Evolutionary conservation across 1,284 basidiomycete genomes (phyloP).

Genomic region (Singerocomus inundabilis): DNA sequence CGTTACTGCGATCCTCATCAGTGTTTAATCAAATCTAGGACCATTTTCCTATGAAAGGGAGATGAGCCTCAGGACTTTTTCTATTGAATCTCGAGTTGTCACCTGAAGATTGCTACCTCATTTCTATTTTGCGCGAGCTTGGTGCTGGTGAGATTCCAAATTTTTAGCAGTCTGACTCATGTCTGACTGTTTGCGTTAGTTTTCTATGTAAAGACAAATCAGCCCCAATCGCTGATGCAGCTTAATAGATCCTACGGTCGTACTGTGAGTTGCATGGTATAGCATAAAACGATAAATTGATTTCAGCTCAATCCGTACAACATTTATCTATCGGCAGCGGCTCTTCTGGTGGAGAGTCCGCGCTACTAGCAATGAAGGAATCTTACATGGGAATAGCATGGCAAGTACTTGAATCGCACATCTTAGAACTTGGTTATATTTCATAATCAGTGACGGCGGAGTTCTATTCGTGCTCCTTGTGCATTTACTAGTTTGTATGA

Average conservation of each 20-base stretch:
- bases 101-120: slow-evolving; percentile 24
- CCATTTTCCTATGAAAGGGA: slow-evolving; percentile 37
- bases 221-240: slow-evolving; percentile 42
- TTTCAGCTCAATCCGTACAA: slow-evolving; percentile 46
- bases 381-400: slow-evolving; percentile 50
- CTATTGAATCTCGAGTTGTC: slow-evolving; percentile 25
- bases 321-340: slow-evolving; percentile 43
- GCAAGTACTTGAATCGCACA: slow-evolving; percentile 32
- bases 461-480: slow-evolving; percentile 42
- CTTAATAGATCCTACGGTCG: slow-evolving; percentile 45
- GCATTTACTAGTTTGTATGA: slow-evolving; percentile 44
- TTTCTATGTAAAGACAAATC: slow-evolving; percentile 49
- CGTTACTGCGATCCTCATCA: slow-evolving; percentile 17
- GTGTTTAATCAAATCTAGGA: slow-evolving; percentile 33
- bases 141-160: slow-evolving; percentile 30
- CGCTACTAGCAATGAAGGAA: slow-evolving; percentile 49
- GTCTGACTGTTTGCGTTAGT: slow-evolving; percentile 27
- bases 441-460: slow-evolving; percentile 23
- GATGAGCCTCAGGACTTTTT: slow-evolving; percentile 44
- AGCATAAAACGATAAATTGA: background rate
- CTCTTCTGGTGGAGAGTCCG: slow-evolving; percentile 52
- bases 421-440: background rate
- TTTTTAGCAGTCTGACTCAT: background rate
- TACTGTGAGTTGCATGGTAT: slow-evolving; percentile 25
- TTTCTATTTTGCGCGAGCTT: slow-evolving; percentile 30